Percentiles rank a stretch among this genome's conserved stretches.
Conservation (phyloP, 2,329 filamentous ascomycete species). For the Leptoxyphium fumago region DNA sequence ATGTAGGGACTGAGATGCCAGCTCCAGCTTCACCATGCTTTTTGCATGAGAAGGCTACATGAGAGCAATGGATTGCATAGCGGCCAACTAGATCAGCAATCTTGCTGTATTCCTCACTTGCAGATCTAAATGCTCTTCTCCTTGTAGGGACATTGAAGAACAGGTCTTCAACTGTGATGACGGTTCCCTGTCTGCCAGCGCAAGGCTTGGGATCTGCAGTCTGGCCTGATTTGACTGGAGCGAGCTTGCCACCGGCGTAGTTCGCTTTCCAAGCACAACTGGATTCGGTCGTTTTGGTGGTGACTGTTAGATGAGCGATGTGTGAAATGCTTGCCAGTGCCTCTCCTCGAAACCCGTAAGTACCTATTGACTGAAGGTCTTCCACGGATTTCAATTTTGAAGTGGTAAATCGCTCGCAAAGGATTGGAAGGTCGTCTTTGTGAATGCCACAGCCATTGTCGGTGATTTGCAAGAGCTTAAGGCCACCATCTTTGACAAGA, state of each 20-base stretch:
- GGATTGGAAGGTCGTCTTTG: conserved; percentile 77
- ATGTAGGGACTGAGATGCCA: conserved; percentile 63
- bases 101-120: conserved; percentile 92
- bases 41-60: conserved; percentile 93
- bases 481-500: conserved; percentile 81
- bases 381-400: conserved; percentile 92
- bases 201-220: conserved; percentile 71
- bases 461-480: conserved; percentile 91
- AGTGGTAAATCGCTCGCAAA: conserved; percentile 93
- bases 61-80: conserved; percentile 80
- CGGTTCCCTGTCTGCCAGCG: conserved; percentile 77
- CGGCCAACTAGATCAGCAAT: conserved; percentile 89
- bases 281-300: conserved; percentile 80
- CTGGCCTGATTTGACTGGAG: conserved; percentile 76
- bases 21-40: conserved; percentile 81
- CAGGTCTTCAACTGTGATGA: conserved; percentile 87
- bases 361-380: conserved; percentile 76
- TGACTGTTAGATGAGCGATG: conserved; percentile 89
- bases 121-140: conserved; percentile 74
- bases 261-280: conserved; percentile 80
- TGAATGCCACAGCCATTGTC: conserved; percentile 95
- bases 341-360: conserved; percentile 96
- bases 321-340: conserved; percentile 95
- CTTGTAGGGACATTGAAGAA: conserved; percentile 94
- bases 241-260: conserved; percentile 70